Evolutionary conservation across 352 stramenopile genomes (phyloP).

Genomic region (Sclerospora graminicola): DNA sequence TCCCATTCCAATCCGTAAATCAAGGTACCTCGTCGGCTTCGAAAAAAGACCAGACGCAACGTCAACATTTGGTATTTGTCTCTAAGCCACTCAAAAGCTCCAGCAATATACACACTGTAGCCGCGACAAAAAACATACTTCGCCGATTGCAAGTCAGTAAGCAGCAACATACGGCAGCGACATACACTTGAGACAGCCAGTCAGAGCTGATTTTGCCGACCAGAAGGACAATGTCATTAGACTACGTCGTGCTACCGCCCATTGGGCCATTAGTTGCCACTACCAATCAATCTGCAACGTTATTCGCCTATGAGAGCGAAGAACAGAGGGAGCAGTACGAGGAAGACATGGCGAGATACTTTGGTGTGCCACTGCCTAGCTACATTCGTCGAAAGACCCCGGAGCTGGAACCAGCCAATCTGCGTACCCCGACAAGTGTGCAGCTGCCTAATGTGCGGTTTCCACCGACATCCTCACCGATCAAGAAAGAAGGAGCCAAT

Average conservation of each 20-base stretch:
- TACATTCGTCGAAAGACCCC: constrained; percentile 12
- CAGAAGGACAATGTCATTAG: constrained; percentile 20
- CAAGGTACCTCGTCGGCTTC: background rate
- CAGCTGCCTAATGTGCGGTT: constrained; percentile 27
- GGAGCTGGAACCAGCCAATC: constrained; percentile 11
- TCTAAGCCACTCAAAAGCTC: constrained; percentile 15
- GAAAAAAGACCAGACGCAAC: background rate
- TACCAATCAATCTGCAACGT: background rate
- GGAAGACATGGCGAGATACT: constrained; percentile 28
- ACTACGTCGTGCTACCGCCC: constrained; percentile 38
- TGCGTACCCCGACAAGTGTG: constrained; percentile 51
- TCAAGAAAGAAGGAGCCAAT: constrained; percentile 42
- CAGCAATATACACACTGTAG: background rate
- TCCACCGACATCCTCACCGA: constrained; percentile 42
- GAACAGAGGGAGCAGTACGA: constrained; percentile 22
- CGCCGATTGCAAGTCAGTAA: constrained; percentile 2
- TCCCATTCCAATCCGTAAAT: no score
- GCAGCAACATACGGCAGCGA: background rate
- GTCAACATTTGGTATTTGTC: constrained; percentile 20
- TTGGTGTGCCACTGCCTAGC: constrained; percentile 25
- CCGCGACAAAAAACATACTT: background rate
- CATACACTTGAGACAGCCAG: constrained; percentile 1
- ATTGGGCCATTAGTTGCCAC: constrained; percentile 43
- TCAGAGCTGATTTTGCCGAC: background rate
- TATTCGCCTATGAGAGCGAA: constrained; percentile 23